Evolutionary conservation across 2,329 filamentous ascomycete species (phyloP).

Genomic region (Paraphaeosphaeria minitans): DNA sequence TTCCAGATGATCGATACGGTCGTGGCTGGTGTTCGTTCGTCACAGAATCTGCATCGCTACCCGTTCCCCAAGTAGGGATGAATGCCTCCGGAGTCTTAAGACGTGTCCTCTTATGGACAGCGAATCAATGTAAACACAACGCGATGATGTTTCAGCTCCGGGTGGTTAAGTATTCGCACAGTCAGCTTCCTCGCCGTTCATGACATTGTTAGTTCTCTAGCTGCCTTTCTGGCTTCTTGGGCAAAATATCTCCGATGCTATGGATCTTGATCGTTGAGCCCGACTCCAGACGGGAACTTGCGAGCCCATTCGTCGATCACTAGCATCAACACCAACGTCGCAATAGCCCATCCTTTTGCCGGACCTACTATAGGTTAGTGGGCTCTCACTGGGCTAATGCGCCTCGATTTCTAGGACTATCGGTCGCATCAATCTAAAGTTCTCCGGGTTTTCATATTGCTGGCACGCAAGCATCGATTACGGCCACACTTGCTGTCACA

Average conservation of each 20-base stretch:
- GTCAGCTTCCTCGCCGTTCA: conserved; percentile 4
- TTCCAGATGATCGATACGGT: conserved; percentile 8
- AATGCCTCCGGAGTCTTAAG: conserved; percentile 7
- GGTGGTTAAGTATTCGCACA: conserved; percentile 7
- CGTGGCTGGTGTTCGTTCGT: conserved; percentile 4
- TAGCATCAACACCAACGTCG: conserved; percentile 6
- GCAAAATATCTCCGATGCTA: not conserved
- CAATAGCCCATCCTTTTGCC: conserved; percentile 3
- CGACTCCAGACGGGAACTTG: conserved; percentile 9
- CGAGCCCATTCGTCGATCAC: conserved; percentile 7
- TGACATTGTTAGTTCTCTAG: conserved; percentile 9
- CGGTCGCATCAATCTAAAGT: conserved; percentile 2
- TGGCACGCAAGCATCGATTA: conserved; percentile 1
- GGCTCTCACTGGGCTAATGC: not conserved
- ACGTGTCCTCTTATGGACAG: conserved; percentile 7
- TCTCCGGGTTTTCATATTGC: conserved; percentile 8
- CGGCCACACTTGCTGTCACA: not conserved
- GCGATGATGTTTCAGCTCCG: conserved; percentile 3
- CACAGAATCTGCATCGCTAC: conserved; percentile 1
- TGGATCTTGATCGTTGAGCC: conserved; percentile 10
- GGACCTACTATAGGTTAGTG: conserved; percentile 7
- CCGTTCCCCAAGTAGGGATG: conserved; percentile 8
- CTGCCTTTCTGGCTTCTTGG: not conserved
- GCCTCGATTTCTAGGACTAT: conserved; percentile 1
- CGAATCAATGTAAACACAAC: conserved; percentile 6